phyloP scores from a whole-genome alignment of 2,329 filamentous ascomycete species.

The Colletotrichum horii region DNA sequence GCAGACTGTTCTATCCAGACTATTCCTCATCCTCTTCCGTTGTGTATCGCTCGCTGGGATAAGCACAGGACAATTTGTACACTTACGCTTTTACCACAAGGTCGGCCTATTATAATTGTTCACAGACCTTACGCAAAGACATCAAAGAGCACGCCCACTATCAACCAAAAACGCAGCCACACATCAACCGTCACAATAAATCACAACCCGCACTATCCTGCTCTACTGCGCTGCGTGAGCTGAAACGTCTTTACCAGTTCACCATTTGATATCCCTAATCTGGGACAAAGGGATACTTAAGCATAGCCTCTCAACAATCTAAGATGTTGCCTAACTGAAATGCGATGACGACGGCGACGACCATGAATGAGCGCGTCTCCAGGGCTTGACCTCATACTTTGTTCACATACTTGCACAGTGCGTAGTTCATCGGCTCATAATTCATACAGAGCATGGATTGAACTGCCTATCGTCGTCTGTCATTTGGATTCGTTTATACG shows the following conservation, averaged over 20 bases:
- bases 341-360: accelerated
- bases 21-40: background rate
- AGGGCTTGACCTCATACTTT: background rate
- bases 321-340: background rate
- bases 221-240: accelerated
- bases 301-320: accelerated
- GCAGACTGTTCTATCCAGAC: accelerated
- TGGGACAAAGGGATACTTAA: accelerated
- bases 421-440: accelerated
- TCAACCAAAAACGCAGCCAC: background rate
- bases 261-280: accelerated
- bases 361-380: background rate
- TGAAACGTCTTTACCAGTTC: accelerated
- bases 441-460: background rate
- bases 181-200: accelerated
- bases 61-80: background rate
- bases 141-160: accelerated
- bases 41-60: accelerated
- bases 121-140: accelerated
- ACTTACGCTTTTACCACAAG: background rate
- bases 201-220: accelerated
- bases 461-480: background rate
- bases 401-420: background rate
- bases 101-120: accelerated
- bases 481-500: background rate